These are phyloP conservation scores for Thermomucor indicae-seudaticae DNA, from an alignment of 371 early-diverging fungal species.

Conservation along the genomic window DNA sequence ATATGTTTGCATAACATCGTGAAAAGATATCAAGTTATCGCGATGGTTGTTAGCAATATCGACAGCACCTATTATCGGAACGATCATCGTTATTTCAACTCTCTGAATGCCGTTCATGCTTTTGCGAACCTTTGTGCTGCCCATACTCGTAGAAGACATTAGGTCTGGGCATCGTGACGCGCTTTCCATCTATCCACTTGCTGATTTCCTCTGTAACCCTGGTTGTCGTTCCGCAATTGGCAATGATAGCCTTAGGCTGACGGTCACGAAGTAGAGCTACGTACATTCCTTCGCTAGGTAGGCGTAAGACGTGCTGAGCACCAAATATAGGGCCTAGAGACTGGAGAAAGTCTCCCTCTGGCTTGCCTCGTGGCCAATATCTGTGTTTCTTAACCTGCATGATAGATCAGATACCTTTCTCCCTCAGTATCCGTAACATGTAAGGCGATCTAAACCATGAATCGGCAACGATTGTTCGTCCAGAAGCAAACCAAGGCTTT, in stretches of 20 bases:
- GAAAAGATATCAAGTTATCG: neutral
- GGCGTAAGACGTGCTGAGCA: too few relatives aligned
- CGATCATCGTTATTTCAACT: too few relatives aligned
- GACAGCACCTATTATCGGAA: neutral
- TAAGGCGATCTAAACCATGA: constrained; percentile 19
- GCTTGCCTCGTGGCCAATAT: neutral
- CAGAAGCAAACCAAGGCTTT: constrained; percentile 5
- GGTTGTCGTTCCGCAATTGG: neutral
- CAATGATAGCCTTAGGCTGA: neutral
- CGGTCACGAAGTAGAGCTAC: neutral
- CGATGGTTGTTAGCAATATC: neutral
- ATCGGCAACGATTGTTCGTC: constrained; percentile 8
- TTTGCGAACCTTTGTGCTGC: neutral
- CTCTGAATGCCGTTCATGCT: too few relatives aligned
- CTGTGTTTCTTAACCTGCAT: neutral
- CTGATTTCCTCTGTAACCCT: neutral
- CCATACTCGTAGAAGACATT: neutral
- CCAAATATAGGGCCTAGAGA: neutral
- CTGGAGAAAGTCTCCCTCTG: neutral
- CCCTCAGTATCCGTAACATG: neutral
- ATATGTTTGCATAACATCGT: neutral
- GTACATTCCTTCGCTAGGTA: neutral
- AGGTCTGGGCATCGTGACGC: neutral
- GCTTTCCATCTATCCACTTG: neutral
- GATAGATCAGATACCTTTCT: neutral